Evolutionary conservation across 2,329 filamentous ascomycete species (phyloP), one percentile per base, ranked within the genome.

Genomic region (Thermoascus crustaceus): DNA sequence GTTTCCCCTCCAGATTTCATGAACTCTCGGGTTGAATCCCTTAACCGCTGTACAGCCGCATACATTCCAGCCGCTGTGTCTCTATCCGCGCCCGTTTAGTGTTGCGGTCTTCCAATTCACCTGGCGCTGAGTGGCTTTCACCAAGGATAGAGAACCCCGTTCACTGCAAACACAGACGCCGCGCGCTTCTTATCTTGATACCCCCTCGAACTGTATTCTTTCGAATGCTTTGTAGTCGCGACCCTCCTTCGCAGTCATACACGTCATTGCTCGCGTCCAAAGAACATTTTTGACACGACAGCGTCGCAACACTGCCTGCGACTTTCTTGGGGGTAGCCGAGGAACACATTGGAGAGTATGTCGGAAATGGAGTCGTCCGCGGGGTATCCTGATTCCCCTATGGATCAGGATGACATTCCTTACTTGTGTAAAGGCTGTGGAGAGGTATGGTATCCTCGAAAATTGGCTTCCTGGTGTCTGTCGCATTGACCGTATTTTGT

Each of bases 381-480:
- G 25, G 63, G 65, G 41, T 72, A 71, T 48, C 65, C 72, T 41
- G 75, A 78, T 44, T 74, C 66, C 52, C 73, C 77, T 35, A 72
- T 84, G 69, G 85, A 93, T 41, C 73, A 75, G 44, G 86, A 93
- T 51, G 87, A 94, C 58, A 72, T 82, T 41, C 68, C 73, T 46
- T 93, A 85, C 55, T 85, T 85, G 42, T 94, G 87, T 71, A 94
- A 93, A 69, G 86, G 85, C 40, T 94, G 87, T 64, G 86, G 86
- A 67, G 85, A 93, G 73, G 85, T 93, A 72, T 52, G 52, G 43
- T 44, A 24, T 10, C 26, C 17, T 31, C 25, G 13, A 35, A 16
- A 34, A 18, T 21, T 3, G 30, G 34, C 39, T 22, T 35, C 31
- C 27, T 24, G 8, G 4, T 32, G 4, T 11, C 24, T 20, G 23